Evolutionary conservation across 352 stramenopile genomes (phyloP).

Genomic region (Phytophthora boehmeriae): DNA sequence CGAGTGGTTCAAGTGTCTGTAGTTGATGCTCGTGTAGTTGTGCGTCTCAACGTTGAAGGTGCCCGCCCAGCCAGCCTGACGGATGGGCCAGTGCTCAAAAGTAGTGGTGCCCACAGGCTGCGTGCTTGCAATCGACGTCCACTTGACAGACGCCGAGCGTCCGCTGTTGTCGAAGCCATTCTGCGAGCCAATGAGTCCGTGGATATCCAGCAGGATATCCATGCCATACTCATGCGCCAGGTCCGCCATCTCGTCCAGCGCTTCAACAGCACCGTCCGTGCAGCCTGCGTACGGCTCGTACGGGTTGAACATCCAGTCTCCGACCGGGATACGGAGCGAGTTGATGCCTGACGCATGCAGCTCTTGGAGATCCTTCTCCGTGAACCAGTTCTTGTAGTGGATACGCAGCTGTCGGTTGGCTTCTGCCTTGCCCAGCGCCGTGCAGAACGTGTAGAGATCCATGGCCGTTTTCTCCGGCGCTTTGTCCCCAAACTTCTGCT

Average conservation of each 20-base stretch:
- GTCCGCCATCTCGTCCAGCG: constrained; percentile 90
- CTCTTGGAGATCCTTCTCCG: constrained; percentile 91
- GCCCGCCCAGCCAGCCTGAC: constrained; percentile 91
- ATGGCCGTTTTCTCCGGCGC: constrained; percentile 88
- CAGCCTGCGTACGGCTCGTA: constrained; percentile 95
- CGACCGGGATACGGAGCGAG: constrained; percentile 91
- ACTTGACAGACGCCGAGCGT: constrained; percentile 88
- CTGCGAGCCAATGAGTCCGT: constrained; percentile 92
- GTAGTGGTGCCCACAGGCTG: constrained; percentile 87
- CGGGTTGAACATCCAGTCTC: constrained; percentile 95
- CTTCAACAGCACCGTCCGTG: constrained; percentile 91
- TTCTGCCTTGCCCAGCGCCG: constrained; percentile 84
- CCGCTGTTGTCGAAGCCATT: constrained; percentile 98
- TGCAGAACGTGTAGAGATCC: constrained; percentile 94
- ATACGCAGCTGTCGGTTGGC: constrained; percentile 92
- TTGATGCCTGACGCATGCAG: constrained; percentile 80
- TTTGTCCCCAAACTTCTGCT: constrained; percentile 74
- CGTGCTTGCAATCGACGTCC: constrained; percentile 85
- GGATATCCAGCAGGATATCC: constrained; percentile 92
- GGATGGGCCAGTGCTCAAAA: constrained; percentile 95
- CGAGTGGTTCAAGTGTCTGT: constrained; percentile 91
- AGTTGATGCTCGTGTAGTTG: constrained; percentile 93
- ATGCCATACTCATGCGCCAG: constrained; percentile 89
- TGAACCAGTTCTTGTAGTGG: constrained; percentile 96
- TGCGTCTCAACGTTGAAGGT: constrained; percentile 87